Evolutionary conservation across 768 basidiomycete species (phyloP), one percentile per base, ranked within the genome.

Genomic region (Clitopilus hobsonii): DNA sequence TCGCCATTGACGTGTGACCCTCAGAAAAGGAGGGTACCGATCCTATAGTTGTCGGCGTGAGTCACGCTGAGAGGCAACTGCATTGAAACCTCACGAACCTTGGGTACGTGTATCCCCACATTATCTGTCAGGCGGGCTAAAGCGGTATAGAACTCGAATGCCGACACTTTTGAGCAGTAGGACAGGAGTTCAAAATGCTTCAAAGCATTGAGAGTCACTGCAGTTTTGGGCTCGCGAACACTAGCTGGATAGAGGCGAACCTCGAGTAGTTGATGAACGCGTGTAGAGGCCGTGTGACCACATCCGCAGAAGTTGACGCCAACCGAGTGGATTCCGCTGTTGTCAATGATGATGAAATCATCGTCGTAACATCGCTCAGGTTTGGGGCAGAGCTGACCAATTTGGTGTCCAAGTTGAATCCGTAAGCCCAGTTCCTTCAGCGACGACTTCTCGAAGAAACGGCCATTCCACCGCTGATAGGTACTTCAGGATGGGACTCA

Each of bases 261-360:
- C 1, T 61, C 65, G 16, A 73, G 63, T 8, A 74, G 61, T 58
- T 74, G 73, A 3, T 62, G 51, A 8, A 56, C 51, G 5, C 53
- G 63, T 0, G 57, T 49, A n/a, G 58, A 30, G 28, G 22, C 23
- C 0, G 56, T 41, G 5, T 59, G 56, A 6, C 14, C 29, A 56
- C 73, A 75, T 1, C 56, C 58, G 52, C 74, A 75, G 53, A 66
- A 74, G 52, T 66, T 59, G 0, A 74, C 28, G 4, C 27, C 53
- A 2, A 74, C 64, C 2, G 58, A 28, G 50, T 73, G 72, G 16
- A 75, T 63, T 0, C 68, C 71, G 51, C 61, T 60, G 0, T 45
- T 56, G 52, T 71, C 60, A 49, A 75, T 52, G 14, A 75, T 55
- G 1, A 66, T 58, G 52, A 73, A 74, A 13, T 63, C 54, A n/a